Conservation (phyloP, 108 stramenopile genomes). For the Skeletonema costatum region DNA sequence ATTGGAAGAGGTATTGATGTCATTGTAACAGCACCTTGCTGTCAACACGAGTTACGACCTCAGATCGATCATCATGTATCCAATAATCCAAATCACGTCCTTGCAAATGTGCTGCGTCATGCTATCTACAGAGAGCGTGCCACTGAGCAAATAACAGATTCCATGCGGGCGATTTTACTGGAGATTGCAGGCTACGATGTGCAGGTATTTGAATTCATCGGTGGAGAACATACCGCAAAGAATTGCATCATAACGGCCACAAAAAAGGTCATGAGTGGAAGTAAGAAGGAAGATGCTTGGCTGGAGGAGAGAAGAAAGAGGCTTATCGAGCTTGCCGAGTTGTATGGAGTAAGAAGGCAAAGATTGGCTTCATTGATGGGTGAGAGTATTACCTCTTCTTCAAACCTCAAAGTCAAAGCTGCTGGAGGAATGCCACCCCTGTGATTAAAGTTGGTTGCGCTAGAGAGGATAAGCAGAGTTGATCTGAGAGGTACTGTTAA, state of each 20-base stretch:
- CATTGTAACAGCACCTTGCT: conserved; percentile 86
- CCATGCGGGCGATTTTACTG: conserved; percentile 71
- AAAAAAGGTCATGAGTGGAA: not conserved
- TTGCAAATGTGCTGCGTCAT: conserved; percentile 64
- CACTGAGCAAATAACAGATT: conserved; percentile 81
- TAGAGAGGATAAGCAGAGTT: not conserved
- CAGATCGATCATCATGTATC: conserved; percentile 72
- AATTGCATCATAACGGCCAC: conserved; percentile 89
- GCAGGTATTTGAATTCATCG: conserved; percentile 87
- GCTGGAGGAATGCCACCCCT: conserved; percentile 2
- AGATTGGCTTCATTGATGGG: conserved; percentile 68
- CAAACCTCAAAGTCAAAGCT: not conserved
- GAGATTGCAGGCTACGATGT: conserved; percentile 87
- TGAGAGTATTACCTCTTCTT: conserved; percentile 19
- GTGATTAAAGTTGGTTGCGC: not conserved
- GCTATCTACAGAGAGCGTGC: conserved; percentile 78
- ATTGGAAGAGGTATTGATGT: conserved; percentile 56
- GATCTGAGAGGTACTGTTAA: not conserved
- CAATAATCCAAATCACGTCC: conserved; percentile 39
- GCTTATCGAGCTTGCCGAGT: conserved; percentile 49
- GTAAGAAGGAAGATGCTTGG: not conserved
- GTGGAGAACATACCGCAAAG: conserved; percentile 86
- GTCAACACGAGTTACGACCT: conserved; percentile 85
- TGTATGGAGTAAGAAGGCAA: conserved; percentile 69
- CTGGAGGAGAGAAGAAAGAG: conserved; percentile 33